Conservation (phyloP, 345 rosid genomes). For the Combretum micranthum region DNA sequence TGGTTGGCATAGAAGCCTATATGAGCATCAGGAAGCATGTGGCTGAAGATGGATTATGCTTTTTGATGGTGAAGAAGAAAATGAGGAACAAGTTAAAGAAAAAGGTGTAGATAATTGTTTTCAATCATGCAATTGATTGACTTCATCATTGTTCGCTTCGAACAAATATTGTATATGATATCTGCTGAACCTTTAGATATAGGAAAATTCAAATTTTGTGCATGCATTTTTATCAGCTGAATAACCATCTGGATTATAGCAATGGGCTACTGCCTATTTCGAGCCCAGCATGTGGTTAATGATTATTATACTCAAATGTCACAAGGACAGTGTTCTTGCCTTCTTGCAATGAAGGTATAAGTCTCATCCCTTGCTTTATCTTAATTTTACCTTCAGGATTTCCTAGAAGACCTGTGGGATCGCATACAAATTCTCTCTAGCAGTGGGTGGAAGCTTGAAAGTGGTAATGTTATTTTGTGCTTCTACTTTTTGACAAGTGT, state of each 20-base stretch:
- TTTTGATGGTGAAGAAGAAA: constrained; percentile 62
- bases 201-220: no score
- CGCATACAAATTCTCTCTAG: constrained; percentile 63
- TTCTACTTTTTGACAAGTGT: not conserved
- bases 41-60: constrained; percentile 54
- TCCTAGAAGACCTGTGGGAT: constrained; percentile 88
- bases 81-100: constrained; percentile 20
- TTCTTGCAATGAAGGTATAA: no score
- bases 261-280: no score
- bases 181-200: no score
- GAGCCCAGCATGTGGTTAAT: no score
- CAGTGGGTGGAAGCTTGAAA: constrained; percentile 90
- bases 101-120: constrained; percentile 35
- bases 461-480: constrained; percentile 42
- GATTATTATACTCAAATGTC: no score
- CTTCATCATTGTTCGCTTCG: not conserved
- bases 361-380: not conserved
- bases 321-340: no score
- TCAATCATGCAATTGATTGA: not conserved
- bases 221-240: not conserved
- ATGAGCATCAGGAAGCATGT: constrained; percentile 80
- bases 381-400: constrained; percentile 46
- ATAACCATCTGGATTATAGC: no score
- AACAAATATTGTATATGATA: no score
- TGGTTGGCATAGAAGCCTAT: constrained; percentile 90